Conservation (phyloP, 306 rosid genomes). For the Lathyrus tuberosus region DNA sequence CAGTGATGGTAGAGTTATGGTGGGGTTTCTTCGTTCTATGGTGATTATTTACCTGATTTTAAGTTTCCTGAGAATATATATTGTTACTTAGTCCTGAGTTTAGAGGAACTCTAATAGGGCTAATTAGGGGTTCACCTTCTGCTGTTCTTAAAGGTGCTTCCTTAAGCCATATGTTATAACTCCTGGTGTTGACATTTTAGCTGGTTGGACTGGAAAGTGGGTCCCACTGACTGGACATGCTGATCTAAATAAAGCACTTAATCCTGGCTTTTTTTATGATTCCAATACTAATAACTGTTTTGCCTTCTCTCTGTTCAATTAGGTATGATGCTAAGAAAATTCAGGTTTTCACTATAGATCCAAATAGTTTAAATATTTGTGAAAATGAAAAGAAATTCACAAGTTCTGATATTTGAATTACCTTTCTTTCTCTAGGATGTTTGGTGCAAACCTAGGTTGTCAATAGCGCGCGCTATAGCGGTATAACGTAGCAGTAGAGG, state of each 20-base stretch:
- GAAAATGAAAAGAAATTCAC: conserved; percentile 26
- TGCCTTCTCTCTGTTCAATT: conserved; percentile 75
- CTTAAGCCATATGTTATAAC: conserved; percentile 86
- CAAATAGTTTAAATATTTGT: conserved; percentile 51
- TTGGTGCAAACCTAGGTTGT: conserved; percentile 31
- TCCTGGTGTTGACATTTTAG: conserved; percentile 86
- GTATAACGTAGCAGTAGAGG: too few species aligned
- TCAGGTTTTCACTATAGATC: conserved; percentile 46
- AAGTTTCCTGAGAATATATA: too few species aligned
- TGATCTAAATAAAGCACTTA: conserved; percentile 73
- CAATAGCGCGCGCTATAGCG: too few species aligned
- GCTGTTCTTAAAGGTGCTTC: conserved; percentile 24
- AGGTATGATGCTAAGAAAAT: conserved; percentile 53
- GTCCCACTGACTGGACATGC: conserved; percentile 88
- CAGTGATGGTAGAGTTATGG: too few species aligned
- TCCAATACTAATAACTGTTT: conserved; percentile 53
- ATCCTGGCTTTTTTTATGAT: conserved; percentile 80
- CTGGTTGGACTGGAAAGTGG: conserved; percentile 75
- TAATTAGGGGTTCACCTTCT: too few species aligned
- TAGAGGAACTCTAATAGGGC: too few species aligned
- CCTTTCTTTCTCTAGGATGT: conserved; percentile 70
- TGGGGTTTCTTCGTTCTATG: too few species aligned
- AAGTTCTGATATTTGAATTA: conserved; percentile 78
- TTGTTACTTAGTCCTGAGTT: too few species aligned
- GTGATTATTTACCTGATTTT: too few species aligned